phyloP scores from a whole-genome alignment of 225 moss, liverwort and hornwort species.

The Pleurozium schreberi region DNA sequence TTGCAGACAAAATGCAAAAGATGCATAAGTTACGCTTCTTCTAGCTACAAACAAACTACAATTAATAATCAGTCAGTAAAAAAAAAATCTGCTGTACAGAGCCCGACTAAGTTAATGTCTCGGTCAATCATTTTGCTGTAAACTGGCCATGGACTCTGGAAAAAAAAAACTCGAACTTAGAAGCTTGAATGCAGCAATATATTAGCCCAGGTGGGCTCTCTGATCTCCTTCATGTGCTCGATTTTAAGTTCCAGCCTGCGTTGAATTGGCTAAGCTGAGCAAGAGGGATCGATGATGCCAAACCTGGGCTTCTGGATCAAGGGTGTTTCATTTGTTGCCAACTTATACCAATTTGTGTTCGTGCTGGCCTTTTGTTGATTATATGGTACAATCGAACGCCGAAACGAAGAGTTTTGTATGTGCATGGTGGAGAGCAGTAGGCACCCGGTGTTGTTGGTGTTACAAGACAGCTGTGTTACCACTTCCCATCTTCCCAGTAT shows the following conservation, averaged over 20 bases:
- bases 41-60: neutral
- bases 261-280: neutral
- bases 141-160: neutral
- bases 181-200: neutral
- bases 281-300: neutral
- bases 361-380: neutral
- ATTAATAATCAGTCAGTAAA: neutral
- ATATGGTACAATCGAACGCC: conserved; percentile 15
- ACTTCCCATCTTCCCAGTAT: neutral
- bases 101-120: neutral
- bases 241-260: neutral
- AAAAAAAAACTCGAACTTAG: neutral
- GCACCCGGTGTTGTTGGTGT: neutral
- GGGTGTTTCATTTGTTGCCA: neutral
- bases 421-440: neutral
- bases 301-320: neutral
- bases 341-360: neutral
- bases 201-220: neutral
- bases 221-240: neutral
- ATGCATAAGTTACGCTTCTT: neutral
- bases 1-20: neutral
- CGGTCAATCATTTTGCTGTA: neutral
- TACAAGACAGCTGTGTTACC: conserved; percentile 1
- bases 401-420: neutral
- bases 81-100: conserved; percentile 14